Evolutionary conservation across 441 rosid species (phyloP).

Genomic region (Arabidopsis hybrid): DNA sequence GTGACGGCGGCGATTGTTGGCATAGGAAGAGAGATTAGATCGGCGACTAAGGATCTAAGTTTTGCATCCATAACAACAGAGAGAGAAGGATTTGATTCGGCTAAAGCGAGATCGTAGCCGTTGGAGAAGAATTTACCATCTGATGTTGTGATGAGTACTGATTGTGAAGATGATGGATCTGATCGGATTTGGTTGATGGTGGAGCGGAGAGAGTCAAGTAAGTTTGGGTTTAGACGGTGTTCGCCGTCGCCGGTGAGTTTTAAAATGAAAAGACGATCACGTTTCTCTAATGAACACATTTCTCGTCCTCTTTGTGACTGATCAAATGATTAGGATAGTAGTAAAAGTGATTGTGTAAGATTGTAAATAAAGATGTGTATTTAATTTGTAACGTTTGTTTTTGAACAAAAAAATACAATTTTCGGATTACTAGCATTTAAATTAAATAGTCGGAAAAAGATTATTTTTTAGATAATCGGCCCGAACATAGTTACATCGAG

Average conservation of each 20-base stretch:
- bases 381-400: background rate
- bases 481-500: too few relatives aligned
- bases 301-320: background rate
- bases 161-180: constrained; percentile 47
- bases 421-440: background rate
- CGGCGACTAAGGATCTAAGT: constrained; percentile 51
- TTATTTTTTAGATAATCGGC: too few relatives aligned
- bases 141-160: constrained; percentile 65
- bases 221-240: constrained; percentile 67
- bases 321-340: background rate
- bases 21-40: constrained; percentile 75
- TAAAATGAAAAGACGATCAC: constrained; percentile 56
- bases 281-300: constrained; percentile 66
- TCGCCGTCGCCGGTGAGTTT: constrained; percentile 62
- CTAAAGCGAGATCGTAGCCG: constrained; percentile 67
- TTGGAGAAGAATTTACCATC: constrained; percentile 80
- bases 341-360: too few relatives aligned
- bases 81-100: constrained; percentile 41
- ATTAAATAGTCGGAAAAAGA: too few relatives aligned
- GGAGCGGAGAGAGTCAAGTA: constrained; percentile 53
- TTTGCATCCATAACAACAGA: constrained; percentile 44
- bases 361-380: background rate
- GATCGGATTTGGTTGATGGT: constrained; percentile 50
- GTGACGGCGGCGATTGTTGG: constrained; percentile 75
- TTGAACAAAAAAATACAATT: too few relatives aligned